Percentiles rank a stretch among this genome's conserved stretches.
These are phyloP conservation scores for Cordyceps sp. DNA, from an alignment of 2,329 filamentous ascomycete genomes.

Conservation along the genomic window DNA sequence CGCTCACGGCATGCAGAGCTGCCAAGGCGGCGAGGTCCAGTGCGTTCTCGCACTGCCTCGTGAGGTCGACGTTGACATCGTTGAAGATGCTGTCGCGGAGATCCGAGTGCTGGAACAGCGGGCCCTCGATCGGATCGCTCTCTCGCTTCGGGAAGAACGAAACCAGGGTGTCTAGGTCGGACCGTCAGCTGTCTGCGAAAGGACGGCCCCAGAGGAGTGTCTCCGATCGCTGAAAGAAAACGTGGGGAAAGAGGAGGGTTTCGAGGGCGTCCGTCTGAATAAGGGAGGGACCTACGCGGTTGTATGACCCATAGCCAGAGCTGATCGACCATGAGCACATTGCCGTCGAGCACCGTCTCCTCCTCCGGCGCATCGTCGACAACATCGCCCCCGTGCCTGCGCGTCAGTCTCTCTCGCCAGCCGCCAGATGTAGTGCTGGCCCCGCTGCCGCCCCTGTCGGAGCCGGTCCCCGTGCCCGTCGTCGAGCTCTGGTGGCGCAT, in stretches of 20 bases:
- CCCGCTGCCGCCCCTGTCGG: conserved; percentile 10
- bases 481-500: conserved; percentile 14
- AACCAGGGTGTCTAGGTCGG: conserved; percentile 25
- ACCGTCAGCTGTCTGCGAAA: not conserved
- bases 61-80: conserved; percentile 47
- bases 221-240: too few relatives aligned
- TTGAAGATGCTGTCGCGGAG: conserved; percentile 48
- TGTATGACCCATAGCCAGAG: conserved; percentile 46
- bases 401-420: conserved; percentile 10
- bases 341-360: conserved; percentile 30
- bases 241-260: too few relatives aligned
- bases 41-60: conserved; percentile 42
- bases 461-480: conserved; percentile 11
- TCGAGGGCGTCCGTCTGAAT: too few relatives aligned
- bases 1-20: conserved; percentile 43
- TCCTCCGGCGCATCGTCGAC: conserved; percentile 12
- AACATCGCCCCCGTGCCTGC: conserved; percentile 5
- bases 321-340: conserved; percentile 51
- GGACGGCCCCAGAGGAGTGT: too few relatives aligned
- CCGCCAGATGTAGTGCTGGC: conserved; percentile 7
- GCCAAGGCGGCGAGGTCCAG: conserved; percentile 46
- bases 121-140: conserved; percentile 35
- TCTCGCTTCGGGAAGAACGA: conserved; percentile 40
- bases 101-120: conserved; percentile 42
- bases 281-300: conserved; percentile 31